Percentiles rank a stretch among this genome's conserved stretches.
These are phyloP conservation scores for Eucalyptus sp. DNA, from an alignment of 345 rosid species.

Conservation along the genomic window DNA sequence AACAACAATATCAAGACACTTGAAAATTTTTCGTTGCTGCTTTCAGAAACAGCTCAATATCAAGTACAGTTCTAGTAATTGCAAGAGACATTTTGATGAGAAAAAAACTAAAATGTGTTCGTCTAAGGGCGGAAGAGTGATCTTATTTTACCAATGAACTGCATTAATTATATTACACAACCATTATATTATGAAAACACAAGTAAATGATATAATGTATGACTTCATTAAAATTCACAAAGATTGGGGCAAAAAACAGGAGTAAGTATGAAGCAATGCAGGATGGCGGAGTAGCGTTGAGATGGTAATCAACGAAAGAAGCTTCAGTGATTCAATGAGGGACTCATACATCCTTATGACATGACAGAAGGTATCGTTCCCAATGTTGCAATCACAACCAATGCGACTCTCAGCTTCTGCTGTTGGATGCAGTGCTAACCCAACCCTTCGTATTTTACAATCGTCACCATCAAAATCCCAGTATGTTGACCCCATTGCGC, in stretches of 20 bases:
- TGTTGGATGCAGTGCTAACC: not conserved
- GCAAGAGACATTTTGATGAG: not conserved
- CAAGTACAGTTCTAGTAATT: not conserved
- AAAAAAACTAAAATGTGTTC: not conserved
- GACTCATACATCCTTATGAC: slow-evolving; percentile 12
- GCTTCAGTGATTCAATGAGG: not conserved
- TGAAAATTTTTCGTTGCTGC: not conserved
- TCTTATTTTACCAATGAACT: not conserved
- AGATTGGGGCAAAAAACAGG: not conserved
- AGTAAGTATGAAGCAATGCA: not conserved
- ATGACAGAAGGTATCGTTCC: slow-evolving; percentile 21
- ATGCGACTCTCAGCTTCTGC: slow-evolving; percentile 4
- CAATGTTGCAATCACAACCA: slow-evolving; percentile 15
- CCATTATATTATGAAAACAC: not conserved
- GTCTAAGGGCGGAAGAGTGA: not conserved
- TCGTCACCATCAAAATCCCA: slow-evolving; percentile 39
- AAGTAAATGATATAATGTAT: not conserved
- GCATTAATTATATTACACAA: not conserved
- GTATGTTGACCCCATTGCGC: slow-evolving; percentile 28
- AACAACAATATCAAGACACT: not conserved
- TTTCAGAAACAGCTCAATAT: not conserved
- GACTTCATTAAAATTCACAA: not conserved
- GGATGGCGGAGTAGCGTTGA: not conserved
- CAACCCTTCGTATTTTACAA: slow-evolving; percentile 15
- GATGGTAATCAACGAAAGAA: not conserved